Evolutionary conservation across 306 rosid genomes (phyloP), one percentile per base, ranked within the genome.

Genomic region (Ormosia semicastrata): DNA sequence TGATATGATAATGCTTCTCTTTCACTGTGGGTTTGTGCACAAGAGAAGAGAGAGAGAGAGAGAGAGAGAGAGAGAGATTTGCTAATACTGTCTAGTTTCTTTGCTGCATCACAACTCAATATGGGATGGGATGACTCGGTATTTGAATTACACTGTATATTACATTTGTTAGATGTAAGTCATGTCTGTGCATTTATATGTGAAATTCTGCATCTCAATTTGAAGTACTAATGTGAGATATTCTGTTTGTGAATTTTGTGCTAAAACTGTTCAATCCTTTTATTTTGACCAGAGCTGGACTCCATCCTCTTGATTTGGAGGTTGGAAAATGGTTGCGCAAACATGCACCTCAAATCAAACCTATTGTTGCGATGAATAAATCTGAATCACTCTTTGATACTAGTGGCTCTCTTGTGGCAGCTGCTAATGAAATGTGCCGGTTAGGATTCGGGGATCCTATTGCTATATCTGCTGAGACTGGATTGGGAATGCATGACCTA

Each of bases 401-500:
- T 14, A 79, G 56, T 65, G 81, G 74, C 68, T 89, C 94, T 76
- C 91, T 95, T 43, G 73, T 81, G 11, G n/a, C 85, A 4, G 93
- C 92, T 43, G 92, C 90, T 65, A 78, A 84, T 71, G 98, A 93
- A 77, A 88, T 89, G 78, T 88, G 82, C 36, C 91, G 85, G 50
- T 85, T 95, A 86, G 98, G 99, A 57, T 95, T 92, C 84, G 98
- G 99, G 78, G 99, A 95, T 66, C 98, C 97, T 29, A 88, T 95
- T 82, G 94, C 99, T 65, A 87, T 93, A 68, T 95, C 99, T 59
- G 99, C 96, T 15, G 99, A 95, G 89, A 95, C 97, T 71, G 99
- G 99, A 46, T 80, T 95, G 8, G 98, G 99, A 60, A 88, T 93
- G 93, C 97, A 84, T 76, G 97, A 92, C 47, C 90, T 95, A 13